Evolutionary conservation across 805 yeast genomes (phyloP).

Genomic region (Saccharomycopsis sp.): DNA sequence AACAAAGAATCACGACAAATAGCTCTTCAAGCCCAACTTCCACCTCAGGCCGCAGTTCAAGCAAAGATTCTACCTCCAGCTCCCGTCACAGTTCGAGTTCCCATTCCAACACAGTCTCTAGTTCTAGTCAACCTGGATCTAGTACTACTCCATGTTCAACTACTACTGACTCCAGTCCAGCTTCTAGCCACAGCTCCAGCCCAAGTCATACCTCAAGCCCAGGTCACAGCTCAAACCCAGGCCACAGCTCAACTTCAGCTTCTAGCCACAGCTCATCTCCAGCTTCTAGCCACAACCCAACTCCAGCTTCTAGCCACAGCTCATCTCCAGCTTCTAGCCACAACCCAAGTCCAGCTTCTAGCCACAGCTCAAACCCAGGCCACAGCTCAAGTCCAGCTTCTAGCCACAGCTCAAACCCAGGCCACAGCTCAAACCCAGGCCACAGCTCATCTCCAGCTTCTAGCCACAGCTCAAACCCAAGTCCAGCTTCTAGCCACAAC

Average conservation of each 20-base stretch:
- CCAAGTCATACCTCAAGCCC: no score
- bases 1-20: no score
- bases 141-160: background rate
- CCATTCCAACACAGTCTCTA: background rate
- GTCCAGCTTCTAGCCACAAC: background rate
- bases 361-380: background rate
- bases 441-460: background rate
- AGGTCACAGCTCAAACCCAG: background rate
- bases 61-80: no score
- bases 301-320: background rate
- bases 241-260: background rate
- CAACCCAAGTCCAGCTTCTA: background rate
- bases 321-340: background rate
- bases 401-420: background rate
- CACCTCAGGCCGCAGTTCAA: background rate
- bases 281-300: background rate
- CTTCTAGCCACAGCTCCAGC: no score
- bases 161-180: background rate
- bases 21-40: no score
- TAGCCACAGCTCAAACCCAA: background rate
- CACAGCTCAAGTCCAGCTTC: background rate
- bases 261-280: background rate
- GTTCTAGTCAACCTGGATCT: background rate
- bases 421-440: background rate
- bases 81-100: background rate